phyloP scores from a whole-genome alignment of 2,329 filamentous ascomycete genomes.

The Neonectria magnoliae region DNA sequence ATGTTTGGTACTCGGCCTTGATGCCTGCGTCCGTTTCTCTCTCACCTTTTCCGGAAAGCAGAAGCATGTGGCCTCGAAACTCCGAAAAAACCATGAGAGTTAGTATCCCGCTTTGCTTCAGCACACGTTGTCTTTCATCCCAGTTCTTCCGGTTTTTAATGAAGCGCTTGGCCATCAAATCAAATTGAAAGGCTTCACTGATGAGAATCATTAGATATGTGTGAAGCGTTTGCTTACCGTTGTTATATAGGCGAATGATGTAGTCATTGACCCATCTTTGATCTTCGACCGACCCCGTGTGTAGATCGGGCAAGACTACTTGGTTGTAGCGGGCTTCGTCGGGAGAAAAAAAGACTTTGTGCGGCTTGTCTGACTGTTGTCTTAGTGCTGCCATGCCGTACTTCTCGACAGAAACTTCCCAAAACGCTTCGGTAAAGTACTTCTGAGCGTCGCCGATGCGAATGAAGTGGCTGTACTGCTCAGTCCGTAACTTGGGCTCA shows the following conservation, averaged over 20 bases:
- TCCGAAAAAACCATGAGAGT: conserved; percentile 27
- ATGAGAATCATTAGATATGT: conserved; percentile 34
- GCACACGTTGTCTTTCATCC: conserved; percentile 7
- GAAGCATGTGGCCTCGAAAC: conserved; percentile 8
- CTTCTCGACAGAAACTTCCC: conserved; percentile 36
- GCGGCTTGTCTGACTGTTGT: conserved; percentile 25
- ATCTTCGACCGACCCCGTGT: conserved; percentile 8
- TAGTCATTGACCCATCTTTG: conserved; percentile 15
- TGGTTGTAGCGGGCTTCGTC: neutral
- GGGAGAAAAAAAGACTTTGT: conserved; percentile 33
- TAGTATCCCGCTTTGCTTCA: too few species aligned
- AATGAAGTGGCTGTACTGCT: conserved; percentile 23
- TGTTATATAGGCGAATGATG: neutral
- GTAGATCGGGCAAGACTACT: neutral
- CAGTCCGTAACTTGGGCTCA: conserved; percentile 4
- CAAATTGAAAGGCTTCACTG: conserved; percentile 28
- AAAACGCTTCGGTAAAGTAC: conserved; percentile 41
- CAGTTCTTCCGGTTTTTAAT: conserved; percentile 4
- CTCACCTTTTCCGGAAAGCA: conserved; percentile 13
- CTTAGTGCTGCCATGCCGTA: conserved; percentile 40
- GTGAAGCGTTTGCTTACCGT: conserved; percentile 17
- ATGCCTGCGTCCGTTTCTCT: neutral
- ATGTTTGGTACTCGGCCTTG: neutral
- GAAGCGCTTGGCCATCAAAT: conserved; percentile 29
- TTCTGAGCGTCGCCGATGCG: conserved; percentile 26